A percentile compares a stretch with the other conserved stretches of the same genome.
phyloP scores from a whole-genome alignment of 2,329 filamentous ascomycete genomes.

The Beauveria asiatica region DNA sequence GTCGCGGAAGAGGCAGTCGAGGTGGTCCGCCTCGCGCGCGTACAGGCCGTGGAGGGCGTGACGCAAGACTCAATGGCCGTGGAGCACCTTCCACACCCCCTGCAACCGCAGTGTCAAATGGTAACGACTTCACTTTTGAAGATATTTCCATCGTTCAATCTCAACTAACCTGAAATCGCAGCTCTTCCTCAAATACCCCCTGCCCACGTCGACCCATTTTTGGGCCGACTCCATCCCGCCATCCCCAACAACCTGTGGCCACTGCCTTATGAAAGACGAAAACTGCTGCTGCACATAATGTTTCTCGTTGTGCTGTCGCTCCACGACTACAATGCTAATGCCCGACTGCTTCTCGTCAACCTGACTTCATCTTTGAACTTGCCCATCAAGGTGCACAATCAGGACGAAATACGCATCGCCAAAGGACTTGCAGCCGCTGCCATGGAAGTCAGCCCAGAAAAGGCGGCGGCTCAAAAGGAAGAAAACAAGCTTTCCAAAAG shows the following conservation, averaged over 20 bases:
- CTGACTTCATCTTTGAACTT: slow-evolving; percentile 65
- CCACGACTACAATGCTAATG: slow-evolving; percentile 68
- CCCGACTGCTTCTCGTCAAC: slow-evolving; percentile 61
- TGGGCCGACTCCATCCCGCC: slow-evolving; percentile 47
- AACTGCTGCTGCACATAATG: slow-evolving; percentile 61
- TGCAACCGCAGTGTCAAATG: slow-evolving; percentile 22
- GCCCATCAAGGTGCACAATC: slow-evolving; percentile 52
- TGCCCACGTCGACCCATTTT: slow-evolving; percentile 36
- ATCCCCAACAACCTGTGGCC: slow-evolving; percentile 52
- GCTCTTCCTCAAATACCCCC: slow-evolving; percentile 33
- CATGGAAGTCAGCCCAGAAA: slow-evolving; percentile 32
- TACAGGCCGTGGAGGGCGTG: slow-evolving; percentile 10
- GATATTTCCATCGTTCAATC: slow-evolving; percentile 11
- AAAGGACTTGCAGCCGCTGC: slow-evolving; percentile 66
- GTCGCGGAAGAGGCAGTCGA: slow-evolving; percentile 25
- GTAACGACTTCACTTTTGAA: slow-evolving; percentile 17
- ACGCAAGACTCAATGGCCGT: slow-evolving; percentile 1
- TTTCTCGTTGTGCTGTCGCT: slow-evolving; percentile 67
- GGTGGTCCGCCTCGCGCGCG: slow-evolving; percentile 8
- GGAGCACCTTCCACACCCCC: slow-evolving; percentile 18
- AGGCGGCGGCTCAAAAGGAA: slow-evolving; percentile 35
- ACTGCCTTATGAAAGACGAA: slow-evolving; percentile 51
- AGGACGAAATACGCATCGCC: slow-evolving; percentile 69
- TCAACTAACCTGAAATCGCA: slow-evolving; percentile 11
- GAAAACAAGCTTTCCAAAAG: slow-evolving; percentile 56